Evolutionary conservation across 139 green algal species (phyloP).

Genomic region (Diplosphaera chodatii): DNA sequence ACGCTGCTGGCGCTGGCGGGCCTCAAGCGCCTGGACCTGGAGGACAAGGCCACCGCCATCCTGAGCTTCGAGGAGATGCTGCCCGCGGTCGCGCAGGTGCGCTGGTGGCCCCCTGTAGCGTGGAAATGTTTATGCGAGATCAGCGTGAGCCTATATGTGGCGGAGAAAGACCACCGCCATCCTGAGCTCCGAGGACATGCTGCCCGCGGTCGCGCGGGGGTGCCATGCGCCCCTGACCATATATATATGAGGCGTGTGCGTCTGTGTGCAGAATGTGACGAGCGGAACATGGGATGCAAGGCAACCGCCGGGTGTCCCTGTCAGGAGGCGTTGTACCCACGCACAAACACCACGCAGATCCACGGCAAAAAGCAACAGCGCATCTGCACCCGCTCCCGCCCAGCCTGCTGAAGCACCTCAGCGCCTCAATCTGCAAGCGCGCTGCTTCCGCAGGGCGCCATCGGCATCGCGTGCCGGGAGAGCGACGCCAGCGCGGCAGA

Average conservation of each 20-base stretch:
- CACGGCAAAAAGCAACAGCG: no score
- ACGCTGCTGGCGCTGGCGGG: constrained; percentile 94
- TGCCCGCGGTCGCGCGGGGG: constrained; percentile 89
- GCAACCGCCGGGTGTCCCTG: no score
- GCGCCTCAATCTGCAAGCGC: no score
- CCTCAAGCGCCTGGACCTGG: constrained; percentile 93
- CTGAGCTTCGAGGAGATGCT: constrained; percentile 92
- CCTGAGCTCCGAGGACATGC: constrained; percentile 88
- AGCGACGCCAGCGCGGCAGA: constrained; percentile 58
- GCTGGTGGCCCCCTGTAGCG: background rate
- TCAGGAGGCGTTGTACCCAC: no score
- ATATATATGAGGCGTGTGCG: background rate
- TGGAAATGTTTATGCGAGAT: background rate
- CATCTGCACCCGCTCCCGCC: no score
- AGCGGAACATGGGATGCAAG: no score
- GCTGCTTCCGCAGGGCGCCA: constrained; percentile 93
- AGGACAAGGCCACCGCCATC: constrained; percentile 85
- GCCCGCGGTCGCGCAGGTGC: constrained; percentile 82
- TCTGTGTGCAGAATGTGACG: no score
- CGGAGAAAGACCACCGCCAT: constrained; percentile 87
- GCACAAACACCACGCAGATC: no score
- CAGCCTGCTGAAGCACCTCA: no score
- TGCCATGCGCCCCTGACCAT: background rate
- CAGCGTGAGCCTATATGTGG: constrained; percentile 93
- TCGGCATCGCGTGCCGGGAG: constrained; percentile 94